These are phyloP conservation scores for Coleophoma crateriformis DNA, from an alignment of 2,329 filamentous ascomycete genomes.

Conservation along the genomic window DNA sequence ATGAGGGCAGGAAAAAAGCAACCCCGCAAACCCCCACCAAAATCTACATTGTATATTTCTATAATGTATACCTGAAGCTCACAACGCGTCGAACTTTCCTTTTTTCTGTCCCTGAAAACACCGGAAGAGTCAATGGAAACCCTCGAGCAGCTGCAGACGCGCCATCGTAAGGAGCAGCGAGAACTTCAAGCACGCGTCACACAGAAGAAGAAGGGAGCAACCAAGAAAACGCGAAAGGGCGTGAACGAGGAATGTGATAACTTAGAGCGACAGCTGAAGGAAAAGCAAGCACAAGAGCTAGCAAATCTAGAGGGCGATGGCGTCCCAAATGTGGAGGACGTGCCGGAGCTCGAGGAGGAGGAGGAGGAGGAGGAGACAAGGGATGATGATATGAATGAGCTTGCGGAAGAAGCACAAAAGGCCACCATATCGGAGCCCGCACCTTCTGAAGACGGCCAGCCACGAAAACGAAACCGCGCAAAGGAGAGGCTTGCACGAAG, in stretches of 20 bases:
- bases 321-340: constrained; percentile 9
- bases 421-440: constrained; percentile 14
- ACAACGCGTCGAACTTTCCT: neutral
- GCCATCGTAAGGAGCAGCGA: constrained; percentile 82
- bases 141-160: constrained; percentile 72
- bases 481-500: constrained; percentile 88
- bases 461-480: constrained; percentile 77
- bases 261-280: constrained; percentile 60
- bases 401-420: constrained; percentile 14
- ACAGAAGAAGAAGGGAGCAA: constrained; percentile 94
- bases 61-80: too few relatives aligned
- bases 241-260: constrained; percentile 72
- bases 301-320: constrained; percentile 31
- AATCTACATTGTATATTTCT: too few relatives aligned
- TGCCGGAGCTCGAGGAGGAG: constrained; percentile 11
- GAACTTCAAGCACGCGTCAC: constrained; percentile 83
- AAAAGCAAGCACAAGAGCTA: constrained; percentile 60
- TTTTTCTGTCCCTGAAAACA: neutral
- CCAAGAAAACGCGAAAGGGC: constrained; percentile 75
- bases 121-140: constrained; percentile 33
- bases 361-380: constrained; percentile 5
- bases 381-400: constrained; percentile 3
- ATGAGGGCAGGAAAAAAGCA: neutral
- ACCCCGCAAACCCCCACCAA: neutral
- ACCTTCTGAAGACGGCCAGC: constrained; percentile 16